These are phyloP conservation scores for Tetradesmus lagerheimii DNA, from an alignment of 139 green algal species.

Conservation along the genomic window DNA sequence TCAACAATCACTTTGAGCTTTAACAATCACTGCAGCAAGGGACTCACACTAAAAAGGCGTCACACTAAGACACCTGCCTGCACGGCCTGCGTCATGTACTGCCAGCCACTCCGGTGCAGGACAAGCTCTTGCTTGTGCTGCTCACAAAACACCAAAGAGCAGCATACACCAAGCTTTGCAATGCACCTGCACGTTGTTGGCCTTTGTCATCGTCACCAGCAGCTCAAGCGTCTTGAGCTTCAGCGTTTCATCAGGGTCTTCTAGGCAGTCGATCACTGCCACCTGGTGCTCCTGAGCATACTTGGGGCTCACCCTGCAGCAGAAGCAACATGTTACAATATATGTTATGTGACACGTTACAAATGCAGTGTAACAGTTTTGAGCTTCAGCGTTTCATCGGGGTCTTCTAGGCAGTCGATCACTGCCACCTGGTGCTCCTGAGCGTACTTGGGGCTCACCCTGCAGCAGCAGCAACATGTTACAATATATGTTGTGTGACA, in stretches of 20 bases:
- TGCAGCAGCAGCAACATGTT: neutral
- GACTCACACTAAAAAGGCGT: no score
- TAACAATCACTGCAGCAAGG: no score
- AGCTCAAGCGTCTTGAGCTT: conserved; percentile 97
- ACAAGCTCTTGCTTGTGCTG: no score
- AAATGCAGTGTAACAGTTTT: conserved; percentile 86
- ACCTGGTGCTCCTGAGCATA: conserved; percentile 84
- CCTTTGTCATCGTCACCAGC: conserved; percentile 96
- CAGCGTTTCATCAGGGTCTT: conserved; percentile 95
- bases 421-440: conserved; percentile 85
- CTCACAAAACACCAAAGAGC: no score
- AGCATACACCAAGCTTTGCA: no score
- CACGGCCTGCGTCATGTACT: no score
- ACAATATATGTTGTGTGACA: neutral
- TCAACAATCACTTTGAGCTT: no score
- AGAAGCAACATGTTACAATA: neutral
- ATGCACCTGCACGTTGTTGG: conserved; percentile 94
- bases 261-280: conserved; percentile 97
- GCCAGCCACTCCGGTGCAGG: no score
- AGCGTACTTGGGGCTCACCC: neutral
- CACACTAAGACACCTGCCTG: no score
- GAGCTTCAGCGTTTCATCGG: conserved; percentile 94
- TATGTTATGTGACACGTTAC: neutral
- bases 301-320: conserved; percentile 68
- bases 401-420: conserved; percentile 97